Base-by-base conservation (phyloP, 352 stramenopile species). In the Pythium rishiriense region DNA sequence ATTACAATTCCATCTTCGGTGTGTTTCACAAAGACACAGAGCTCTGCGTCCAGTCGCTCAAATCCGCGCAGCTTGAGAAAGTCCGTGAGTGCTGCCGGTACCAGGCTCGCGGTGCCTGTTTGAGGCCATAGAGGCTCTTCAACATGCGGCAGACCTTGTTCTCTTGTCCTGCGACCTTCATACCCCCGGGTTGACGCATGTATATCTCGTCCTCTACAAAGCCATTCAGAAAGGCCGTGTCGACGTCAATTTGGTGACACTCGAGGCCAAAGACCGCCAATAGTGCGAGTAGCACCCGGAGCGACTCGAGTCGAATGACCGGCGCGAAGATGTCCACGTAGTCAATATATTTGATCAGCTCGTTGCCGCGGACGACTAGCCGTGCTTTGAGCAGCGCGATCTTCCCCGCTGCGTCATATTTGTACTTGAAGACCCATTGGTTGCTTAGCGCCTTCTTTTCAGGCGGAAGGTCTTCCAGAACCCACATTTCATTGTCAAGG, bases 111-210 rank as follows among this genome's bases (percentile, higher is more conserved):
- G 64, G 60, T 25, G 64, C 56, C 33, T 75, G 64, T 9, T 75
- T 68, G n/a, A 73, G 53, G 31, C 64, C 69, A 21, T 73, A 73
- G 4, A 75, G 46, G 45, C 41, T 64, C 26, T 67, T 64, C 33
- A 25, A 1, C 0, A 66, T 53, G 25, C 43, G 39, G 39, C 69
- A 72, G 0, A 76, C 69, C 8, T 39, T 24, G 26, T 57, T 2
- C 19, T 72, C 41, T 21, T 63, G 50, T 0, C 49, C 59, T 0
- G 4, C 21, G 14, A 49, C 25, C 7, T 45, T 42, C 21, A 62
- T 65, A 12, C 53, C 51, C 10, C 31, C 50, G 25, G 63, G 63
- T 28, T 74, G 62, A 15, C 45, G 35, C 62, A 64, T 53, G 53
- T 68, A 62, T 21, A 64, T 61, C 10, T 65, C 49, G 42, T 64